Percentiles rank a stretch among this genome's conserved stretches.
phyloP scores from a whole-genome alignment of 177 flowering plant species.

The Tripterygium wilfordii region DNA sequence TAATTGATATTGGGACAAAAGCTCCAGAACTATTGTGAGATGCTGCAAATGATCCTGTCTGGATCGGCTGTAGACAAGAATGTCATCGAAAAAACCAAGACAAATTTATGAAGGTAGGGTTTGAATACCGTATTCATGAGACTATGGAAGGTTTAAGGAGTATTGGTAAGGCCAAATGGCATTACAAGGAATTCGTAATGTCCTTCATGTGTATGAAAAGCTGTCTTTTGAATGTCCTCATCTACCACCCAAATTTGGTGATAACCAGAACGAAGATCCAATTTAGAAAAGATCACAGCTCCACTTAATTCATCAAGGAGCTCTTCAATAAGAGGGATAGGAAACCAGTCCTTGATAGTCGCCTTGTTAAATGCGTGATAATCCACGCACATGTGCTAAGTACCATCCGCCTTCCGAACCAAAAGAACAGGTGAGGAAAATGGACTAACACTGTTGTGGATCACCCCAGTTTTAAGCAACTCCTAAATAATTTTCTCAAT shows the following conservation, averaged over 20 bases:
- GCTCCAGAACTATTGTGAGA: not conserved
- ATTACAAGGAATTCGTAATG: slow-evolving; percentile 10
- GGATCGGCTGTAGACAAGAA: not conserved
- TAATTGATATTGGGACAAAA: not conserved
- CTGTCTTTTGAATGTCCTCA: not conserved
- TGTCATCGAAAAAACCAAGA: slow-evolving; percentile 13
- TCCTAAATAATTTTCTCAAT: slow-evolving; percentile 4
- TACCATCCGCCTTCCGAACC: not conserved
- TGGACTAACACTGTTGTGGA: not conserved
- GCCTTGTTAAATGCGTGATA: not conserved
- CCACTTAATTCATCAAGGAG: slow-evolving; percentile 6
- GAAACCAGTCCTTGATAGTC: slow-evolving; percentile 2
- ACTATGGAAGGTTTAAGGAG: slow-evolving; percentile 2
- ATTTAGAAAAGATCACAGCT: not conserved
- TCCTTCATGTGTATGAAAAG: slow-evolving; percentile 5
- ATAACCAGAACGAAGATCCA: slow-evolving; percentile 4
- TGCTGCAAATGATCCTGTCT: not conserved
- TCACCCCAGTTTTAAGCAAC: not conserved
- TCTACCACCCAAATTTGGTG: slow-evolving; percentile 4
- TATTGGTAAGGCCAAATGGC: slow-evolving; percentile 10
- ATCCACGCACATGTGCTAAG: slow-evolving; percentile 2
- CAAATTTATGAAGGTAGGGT: not conserved
- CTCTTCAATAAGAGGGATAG: slow-evolving; percentile 8
- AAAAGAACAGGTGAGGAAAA: not conserved
- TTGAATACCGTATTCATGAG: not conserved